phyloP scores from a whole-genome alignment of 371 early-diverging fungal species.

The Actinomortierella wolfii region DNA sequence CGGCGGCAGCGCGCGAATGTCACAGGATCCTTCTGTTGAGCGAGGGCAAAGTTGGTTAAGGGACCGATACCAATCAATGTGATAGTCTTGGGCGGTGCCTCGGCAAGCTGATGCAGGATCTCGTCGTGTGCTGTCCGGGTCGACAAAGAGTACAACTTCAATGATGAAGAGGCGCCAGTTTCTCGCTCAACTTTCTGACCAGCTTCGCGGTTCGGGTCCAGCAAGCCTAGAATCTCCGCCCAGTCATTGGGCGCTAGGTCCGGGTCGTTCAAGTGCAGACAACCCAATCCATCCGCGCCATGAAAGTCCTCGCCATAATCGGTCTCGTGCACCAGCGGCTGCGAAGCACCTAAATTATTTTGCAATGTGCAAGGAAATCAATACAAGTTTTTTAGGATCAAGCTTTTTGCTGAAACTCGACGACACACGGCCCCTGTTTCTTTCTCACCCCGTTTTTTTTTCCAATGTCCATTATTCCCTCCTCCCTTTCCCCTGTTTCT shows the following conservation, averaged over 20 bases:
- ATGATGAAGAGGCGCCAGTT: slow-evolving; percentile 19
- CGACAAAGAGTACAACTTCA: slow-evolving; percentile 44
- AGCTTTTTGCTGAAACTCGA: background rate
- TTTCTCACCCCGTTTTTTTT: too few relatives aligned
- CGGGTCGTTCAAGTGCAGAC: slow-evolving; percentile 48
- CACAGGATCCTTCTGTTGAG: slow-evolving; percentile 52
- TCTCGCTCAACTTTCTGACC: slow-evolving; percentile 27
- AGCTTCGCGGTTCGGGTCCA: slow-evolving; percentile 28
- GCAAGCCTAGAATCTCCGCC: slow-evolving; percentile 31
- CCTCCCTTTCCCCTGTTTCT: too few relatives aligned
- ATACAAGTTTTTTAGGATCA: slow-evolving; percentile 8
- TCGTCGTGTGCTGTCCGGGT: slow-evolving; percentile 51
- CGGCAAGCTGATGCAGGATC: slow-evolving; percentile 51
- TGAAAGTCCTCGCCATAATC: slow-evolving; percentile 53
- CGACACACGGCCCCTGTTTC: background rate
- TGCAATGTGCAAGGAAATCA: slow-evolving; percentile 9
- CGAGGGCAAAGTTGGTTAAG: slow-evolving; percentile 62
- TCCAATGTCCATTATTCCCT: too few relatives aligned
- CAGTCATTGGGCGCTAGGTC: slow-evolving; percentile 50
- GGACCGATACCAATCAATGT: slow-evolving; percentile 60
- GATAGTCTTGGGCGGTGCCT: slow-evolving; percentile 51
- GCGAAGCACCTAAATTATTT: slow-evolving; percentile 42
- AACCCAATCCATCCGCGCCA: slow-evolving; percentile 57
- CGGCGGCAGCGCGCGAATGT: slow-evolving; percentile 55
- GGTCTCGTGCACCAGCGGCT: slow-evolving; percentile 45